These are phyloP conservation scores for Lomentospora prolificans DNA, from an alignment of 2,329 filamentous ascomycete genomes.

Conservation along the genomic window DNA sequence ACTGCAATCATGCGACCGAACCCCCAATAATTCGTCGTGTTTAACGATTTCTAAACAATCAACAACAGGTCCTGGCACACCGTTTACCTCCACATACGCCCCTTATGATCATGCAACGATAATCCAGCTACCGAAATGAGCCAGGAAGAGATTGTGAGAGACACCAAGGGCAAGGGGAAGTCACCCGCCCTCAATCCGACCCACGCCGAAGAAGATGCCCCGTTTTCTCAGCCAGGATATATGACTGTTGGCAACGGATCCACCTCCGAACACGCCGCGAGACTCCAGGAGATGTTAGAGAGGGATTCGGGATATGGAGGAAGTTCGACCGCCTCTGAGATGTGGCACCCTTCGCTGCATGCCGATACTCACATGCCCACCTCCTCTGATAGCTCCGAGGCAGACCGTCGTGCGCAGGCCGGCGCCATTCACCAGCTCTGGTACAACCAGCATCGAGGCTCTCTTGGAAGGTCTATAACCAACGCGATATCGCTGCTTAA, in stretches of 20 bases:
- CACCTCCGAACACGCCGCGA: slow-evolving; percentile 70
- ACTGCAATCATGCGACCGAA: slow-evolving; percentile 7
- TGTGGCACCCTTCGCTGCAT: slow-evolving; percentile 26
- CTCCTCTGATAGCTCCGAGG: slow-evolving; percentile 20
- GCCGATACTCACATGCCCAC: slow-evolving; percentile 13
- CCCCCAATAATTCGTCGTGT: not conserved
- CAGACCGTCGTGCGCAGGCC: slow-evolving; percentile 43
- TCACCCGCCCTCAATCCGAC: slow-evolving; percentile 22
- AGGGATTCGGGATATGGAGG: slow-evolving; percentile 87
- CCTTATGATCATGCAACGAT: slow-evolving; percentile 24
- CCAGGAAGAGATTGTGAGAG: slow-evolving; percentile 46
- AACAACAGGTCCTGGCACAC: not conserved
- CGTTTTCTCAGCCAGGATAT: slow-evolving; percentile 48
- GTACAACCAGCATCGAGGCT: slow-evolving; percentile 86
- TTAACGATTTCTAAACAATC: not conserved
- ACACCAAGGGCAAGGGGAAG: slow-evolving; percentile 50
- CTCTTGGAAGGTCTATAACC: slow-evolving; percentile 79
- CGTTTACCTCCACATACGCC: slow-evolving; percentile 10
- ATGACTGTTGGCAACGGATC: slow-evolving; percentile 82
- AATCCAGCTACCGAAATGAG: slow-evolving; percentile 38
- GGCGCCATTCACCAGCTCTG: slow-evolving; percentile 86
- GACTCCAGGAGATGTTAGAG: slow-evolving; percentile 72
- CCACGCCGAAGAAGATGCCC: slow-evolving; percentile 17
- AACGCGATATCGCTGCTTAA: slow-evolving; percentile 76
- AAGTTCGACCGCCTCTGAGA: slow-evolving; percentile 59